These are phyloP conservation scores for Ailanthus altissimus DNA, from an alignment of 345 rosid genomes.

Conservation along the genomic window DNA sequence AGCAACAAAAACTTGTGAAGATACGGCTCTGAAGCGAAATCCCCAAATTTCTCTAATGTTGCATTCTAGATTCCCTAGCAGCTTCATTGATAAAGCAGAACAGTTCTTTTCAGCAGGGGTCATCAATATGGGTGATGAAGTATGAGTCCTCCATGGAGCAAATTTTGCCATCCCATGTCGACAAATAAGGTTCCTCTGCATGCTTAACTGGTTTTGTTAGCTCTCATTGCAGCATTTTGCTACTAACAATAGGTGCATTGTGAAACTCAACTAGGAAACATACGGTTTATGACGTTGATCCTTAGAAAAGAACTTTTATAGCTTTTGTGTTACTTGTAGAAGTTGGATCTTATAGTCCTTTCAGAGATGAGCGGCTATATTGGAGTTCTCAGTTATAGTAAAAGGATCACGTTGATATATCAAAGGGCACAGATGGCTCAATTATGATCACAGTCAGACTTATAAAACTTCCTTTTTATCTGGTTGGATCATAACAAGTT, in stretches of 20 bases:
- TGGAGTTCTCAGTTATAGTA: background rate
- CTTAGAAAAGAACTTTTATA: too few species aligned
- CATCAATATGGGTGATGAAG: slow-evolving; percentile 5
- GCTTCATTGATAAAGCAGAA: slow-evolving; percentile 63
- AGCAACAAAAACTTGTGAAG: slow-evolving; percentile 51
- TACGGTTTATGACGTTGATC: background rate
- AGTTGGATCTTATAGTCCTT: background rate
- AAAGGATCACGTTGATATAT: background rate
- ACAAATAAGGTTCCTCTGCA: background rate
- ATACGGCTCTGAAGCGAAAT: slow-evolving; percentile 35
- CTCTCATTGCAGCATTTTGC: background rate
- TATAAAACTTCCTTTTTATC: background rate
- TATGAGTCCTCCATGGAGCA: background rate
- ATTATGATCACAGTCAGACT: background rate
- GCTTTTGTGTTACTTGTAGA: too few species aligned
- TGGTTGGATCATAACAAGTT: background rate
- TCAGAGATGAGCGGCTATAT: background rate
- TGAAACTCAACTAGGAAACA: background rate
- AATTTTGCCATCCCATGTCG: background rate
- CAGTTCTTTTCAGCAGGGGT: slow-evolving; percentile 53
- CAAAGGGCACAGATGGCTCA: background rate
- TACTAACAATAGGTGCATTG: background rate
- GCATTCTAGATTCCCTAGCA: slow-evolving; percentile 56
- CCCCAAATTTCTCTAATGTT: slow-evolving; percentile 41
- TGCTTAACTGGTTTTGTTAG: background rate